Evolutionary conservation across 257 asterid species (phyloP).

Genomic region (Verbascum thapsus): DNA sequence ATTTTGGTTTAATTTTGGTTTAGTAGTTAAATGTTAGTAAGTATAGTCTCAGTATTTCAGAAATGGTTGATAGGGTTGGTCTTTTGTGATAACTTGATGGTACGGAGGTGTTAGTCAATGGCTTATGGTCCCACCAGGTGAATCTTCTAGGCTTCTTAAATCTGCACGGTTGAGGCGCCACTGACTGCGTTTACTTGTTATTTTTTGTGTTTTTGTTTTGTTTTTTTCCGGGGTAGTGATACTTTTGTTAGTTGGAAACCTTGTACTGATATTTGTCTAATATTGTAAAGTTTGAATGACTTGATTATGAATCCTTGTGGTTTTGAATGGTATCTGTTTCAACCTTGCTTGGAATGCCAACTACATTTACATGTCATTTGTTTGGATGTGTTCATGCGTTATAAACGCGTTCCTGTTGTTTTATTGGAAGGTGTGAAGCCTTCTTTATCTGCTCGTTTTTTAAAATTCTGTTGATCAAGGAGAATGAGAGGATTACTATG

Average conservation of each 20-base stretch:
- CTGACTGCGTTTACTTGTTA: constrained; percentile 1
- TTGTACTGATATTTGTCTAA: constrained; percentile 12
- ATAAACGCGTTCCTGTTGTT: too few relatives aligned
- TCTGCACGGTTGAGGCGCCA: constrained; percentile 8
- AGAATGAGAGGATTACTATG: too few relatives aligned
- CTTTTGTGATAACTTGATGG: constrained; percentile 31
- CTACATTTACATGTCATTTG: background rate
- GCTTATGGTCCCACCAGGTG: constrained; percentile 40
- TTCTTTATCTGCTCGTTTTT: too few relatives aligned
- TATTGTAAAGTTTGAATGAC: constrained; percentile 19
- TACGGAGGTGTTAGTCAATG: constrained; percentile 38
- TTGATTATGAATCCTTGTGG: background rate
- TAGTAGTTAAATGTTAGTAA: constrained; percentile 5
- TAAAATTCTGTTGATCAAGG: too few relatives aligned
- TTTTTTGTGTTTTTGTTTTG: constrained; percentile 19
- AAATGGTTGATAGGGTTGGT: constrained; percentile 45
- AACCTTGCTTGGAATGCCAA: too few relatives aligned
- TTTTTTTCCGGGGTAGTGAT: constrained; percentile 7
- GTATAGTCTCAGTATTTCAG: constrained; percentile 5
- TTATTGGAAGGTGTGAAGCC: too few relatives aligned
- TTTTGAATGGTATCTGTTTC: background rate
- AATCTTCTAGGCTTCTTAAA: constrained; percentile 29
- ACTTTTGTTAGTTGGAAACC: background rate
- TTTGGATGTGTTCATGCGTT: too few relatives aligned
- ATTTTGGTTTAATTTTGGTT: constrained; percentile 15